phyloP scores from a whole-genome alignment of 1,284 basidiomycete species.

The Xerocomus amazonicus region DNA sequence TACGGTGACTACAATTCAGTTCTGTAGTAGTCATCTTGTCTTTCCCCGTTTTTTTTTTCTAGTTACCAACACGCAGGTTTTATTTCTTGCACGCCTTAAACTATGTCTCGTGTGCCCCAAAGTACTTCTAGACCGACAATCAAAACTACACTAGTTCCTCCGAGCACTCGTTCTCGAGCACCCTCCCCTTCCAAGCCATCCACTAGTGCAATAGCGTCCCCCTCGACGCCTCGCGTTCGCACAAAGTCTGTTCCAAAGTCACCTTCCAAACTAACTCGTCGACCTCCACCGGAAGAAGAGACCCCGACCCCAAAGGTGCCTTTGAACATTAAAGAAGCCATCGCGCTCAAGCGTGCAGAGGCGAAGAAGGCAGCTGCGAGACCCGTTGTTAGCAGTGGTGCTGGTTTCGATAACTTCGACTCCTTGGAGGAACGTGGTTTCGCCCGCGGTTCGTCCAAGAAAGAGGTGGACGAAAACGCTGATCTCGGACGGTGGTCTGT shows the following conservation, averaged over 20 bases:
- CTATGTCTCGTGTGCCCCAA: conserved; percentile 50
- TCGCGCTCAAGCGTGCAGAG: conserved; percentile 70
- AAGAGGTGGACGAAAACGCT: conserved; percentile 46
- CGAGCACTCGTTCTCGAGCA: conserved; percentile 31
- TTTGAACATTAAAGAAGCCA: conserved; percentile 66
- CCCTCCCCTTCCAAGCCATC: conserved; percentile 37
- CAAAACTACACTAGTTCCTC: conserved; percentile 26
- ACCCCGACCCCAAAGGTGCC: conserved; percentile 31
- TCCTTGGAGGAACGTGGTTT: conserved; percentile 48
- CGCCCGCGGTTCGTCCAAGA: conserved; percentile 26
- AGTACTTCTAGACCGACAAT: conserved; percentile 37
- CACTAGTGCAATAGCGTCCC: conserved; percentile 24
- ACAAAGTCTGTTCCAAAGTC: conserved; percentile 39
- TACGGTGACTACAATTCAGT: not conserved
- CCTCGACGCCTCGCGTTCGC: conserved; percentile 27
- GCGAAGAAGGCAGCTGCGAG: conserved; percentile 54
- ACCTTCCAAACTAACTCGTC: conserved; percentile 34
- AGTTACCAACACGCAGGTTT: conserved; percentile 7
- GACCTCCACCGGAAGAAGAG: conserved; percentile 29
- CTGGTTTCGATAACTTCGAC: conserved; percentile 20
- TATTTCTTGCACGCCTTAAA: not conserved
- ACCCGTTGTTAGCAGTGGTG: conserved; percentile 21
- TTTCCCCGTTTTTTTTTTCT: conserved; percentile 1
- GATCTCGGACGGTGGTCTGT: conserved; percentile 66
- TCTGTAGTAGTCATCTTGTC: not conserved